Evolutionary conservation across 495 filamentous ascomycete species (phyloP), one percentile per base, ranked within the genome.

Genomic region (Xylaria telfairii): DNA sequence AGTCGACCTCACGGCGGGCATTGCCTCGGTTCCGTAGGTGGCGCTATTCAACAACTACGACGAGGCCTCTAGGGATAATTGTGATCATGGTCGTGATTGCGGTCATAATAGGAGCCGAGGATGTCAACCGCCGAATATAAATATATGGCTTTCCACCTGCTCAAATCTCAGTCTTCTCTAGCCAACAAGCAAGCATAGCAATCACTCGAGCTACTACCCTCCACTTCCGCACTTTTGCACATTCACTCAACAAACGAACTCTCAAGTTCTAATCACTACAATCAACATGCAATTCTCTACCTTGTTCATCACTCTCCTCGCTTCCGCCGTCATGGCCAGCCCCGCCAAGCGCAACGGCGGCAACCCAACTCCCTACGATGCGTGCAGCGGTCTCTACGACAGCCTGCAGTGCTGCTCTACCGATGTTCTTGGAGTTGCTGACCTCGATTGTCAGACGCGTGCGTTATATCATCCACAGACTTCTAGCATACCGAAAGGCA

Each of bases 371-470:
- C 41, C 68, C 66, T 78, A 73, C 64, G 69, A 66, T 37, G 49
- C 72, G 51, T 76, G 74, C 76, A 67, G 34, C 51, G 75, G 74
- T 28, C 71, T 75, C 41, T 75, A 78, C 44, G 70, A 68, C 67
- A 74, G 39, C 51, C 61, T 75, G 17, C 78, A 78, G 53, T 86
- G 84, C 80, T 86, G 84, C 72, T 79, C 83, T 30, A 81, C 82
- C 47, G 80, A 86, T 61, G 82, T 85, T 46, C 78, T 84, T 28
- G 81, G 81, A 51, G 71, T 86, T 51, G 82, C 81, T 10, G 83
- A 86, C 68, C 75, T 86, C 54, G 78, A 86, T 74, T 86, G 84
- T 74, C n/a, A 39, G 1, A 47, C 68, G 41, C 81, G 84, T 86
- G 83, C 73, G 82, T 73, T 24, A 26, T 30, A 28, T 13, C 41